Evolutionary conservation across 495 filamentous ascomycete species (phyloP).

Genomic region (Neurospora sp.): DNA sequence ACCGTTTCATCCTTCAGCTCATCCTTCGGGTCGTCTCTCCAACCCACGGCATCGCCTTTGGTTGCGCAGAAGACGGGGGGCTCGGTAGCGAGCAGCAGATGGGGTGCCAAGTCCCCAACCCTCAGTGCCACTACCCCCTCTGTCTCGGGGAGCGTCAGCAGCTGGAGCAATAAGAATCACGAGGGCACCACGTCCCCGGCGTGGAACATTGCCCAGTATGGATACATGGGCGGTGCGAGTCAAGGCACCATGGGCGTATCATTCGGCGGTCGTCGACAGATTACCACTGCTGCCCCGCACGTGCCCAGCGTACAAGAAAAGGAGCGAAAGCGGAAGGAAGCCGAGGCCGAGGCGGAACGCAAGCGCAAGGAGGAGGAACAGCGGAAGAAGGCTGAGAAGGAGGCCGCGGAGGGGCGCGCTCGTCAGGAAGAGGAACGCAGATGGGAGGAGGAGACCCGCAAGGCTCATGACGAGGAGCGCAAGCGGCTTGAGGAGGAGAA

Average conservation of each 20-base stretch:
- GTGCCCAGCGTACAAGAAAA: slow-evolving; percentile 60
- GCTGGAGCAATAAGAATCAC: slow-evolving; percentile 81
- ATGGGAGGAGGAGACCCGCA: slow-evolving; percentile 71
- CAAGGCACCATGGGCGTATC: slow-evolving; percentile 91
- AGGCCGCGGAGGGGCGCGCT: slow-evolving; percentile 61
- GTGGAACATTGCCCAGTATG: slow-evolving; percentile 98
- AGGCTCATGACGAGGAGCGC: slow-evolving; percentile 59
- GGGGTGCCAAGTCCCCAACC: slow-evolving; percentile 47
- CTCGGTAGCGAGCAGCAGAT: slow-evolving; percentile 38
- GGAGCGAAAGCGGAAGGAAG: slow-evolving; percentile 41
- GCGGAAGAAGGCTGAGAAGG: slow-evolving; percentile 46
- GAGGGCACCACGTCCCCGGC: slow-evolving; percentile 74
- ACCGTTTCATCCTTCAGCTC: slow-evolving; percentile 18
- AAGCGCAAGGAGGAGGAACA: slow-evolving; percentile 58
- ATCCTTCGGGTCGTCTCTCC: slow-evolving; percentile 33
- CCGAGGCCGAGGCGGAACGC: slow-evolving; percentile 47
- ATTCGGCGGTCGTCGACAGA: slow-evolving; percentile 86
- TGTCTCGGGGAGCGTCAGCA: slow-evolving; percentile 47
- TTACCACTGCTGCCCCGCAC: slow-evolving; percentile 68
- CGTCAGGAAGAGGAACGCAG: slow-evolving; percentile 59
- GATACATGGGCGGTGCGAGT: slow-evolving; percentile 95
- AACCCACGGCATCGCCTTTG: slow-evolving; percentile 28
- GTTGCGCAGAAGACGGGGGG: slow-evolving; percentile 37
- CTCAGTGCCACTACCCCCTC: slow-evolving; percentile 28
- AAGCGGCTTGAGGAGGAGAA: slow-evolving; percentile 58